Conservation (phyloP, 192 early-diverging fungal species). For the Backusella parvicylindrica region DNA sequence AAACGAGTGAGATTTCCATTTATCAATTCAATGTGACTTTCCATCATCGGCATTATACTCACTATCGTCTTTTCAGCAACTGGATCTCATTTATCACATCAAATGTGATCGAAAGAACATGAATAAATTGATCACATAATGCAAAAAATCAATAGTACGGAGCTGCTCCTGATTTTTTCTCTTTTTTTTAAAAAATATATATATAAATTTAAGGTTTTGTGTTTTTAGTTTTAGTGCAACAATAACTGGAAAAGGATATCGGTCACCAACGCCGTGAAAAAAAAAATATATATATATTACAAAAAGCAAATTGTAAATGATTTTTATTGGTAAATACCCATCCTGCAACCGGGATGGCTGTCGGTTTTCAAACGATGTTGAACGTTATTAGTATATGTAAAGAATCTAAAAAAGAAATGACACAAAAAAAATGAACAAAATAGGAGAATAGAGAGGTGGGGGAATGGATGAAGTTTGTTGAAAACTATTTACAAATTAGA, state of each 20-base stretch:
- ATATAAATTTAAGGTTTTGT: neutral
- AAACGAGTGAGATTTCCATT: neutral
- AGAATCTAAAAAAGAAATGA: slow-evolving; percentile 9
- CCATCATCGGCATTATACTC: neutral
- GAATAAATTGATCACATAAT: neutral
- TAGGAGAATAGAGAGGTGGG: neutral
- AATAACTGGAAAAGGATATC: neutral
- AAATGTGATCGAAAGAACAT: neutral
- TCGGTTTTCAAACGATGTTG: slow-evolving; percentile 29
- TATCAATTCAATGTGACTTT: neutral
- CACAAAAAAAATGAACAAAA: slow-evolving; percentile 16
- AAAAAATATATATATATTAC: neutral
- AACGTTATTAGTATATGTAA: slow-evolving; percentile 18
- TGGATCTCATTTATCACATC: neutral
- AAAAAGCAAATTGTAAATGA: slow-evolving; percentile 1
- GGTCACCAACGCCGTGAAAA: neutral
- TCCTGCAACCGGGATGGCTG: slow-evolving; percentile 26
- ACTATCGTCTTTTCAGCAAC: neutral
- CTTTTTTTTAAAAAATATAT: neutral
- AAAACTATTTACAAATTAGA: slow-evolving; percentile 9
- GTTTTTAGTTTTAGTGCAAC: neutral
- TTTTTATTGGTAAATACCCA: slow-evolving; percentile 12
- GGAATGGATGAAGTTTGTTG: slow-evolving; percentile 18
- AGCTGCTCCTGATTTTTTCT: neutral
- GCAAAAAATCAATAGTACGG: neutral